Evolutionary conservation across 2,329 filamentous ascomycete genomes (phyloP).

Genomic region (Simplicillium sp.): DNA sequence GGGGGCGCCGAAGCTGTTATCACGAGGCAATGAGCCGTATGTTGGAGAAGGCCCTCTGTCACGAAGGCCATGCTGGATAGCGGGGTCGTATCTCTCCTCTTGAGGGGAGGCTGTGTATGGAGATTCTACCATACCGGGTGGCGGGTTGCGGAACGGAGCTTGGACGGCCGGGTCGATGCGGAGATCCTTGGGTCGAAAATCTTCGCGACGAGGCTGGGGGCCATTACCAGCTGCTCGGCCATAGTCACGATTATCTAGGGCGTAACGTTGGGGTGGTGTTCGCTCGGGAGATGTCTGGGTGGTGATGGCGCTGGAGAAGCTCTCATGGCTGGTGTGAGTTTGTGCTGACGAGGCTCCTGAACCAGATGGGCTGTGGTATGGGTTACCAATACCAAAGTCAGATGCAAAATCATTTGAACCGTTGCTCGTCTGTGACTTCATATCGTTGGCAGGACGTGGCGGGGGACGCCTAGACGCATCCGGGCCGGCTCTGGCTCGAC

Average conservation of each 20-base stretch:
- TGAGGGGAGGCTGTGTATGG: slow-evolving; percentile 16
- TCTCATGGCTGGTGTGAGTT: slow-evolving; percentile 43
- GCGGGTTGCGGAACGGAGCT: slow-evolving; percentile 11
- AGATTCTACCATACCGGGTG: slow-evolving; percentile 16
- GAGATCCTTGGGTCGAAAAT: slow-evolving; percentile 15
- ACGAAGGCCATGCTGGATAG: slow-evolving; percentile 12
- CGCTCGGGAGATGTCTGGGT: slow-evolving; percentile 17
- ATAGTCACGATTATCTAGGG: not conserved
- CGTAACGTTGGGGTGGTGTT: slow-evolving; percentile 23
- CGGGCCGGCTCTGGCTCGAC: slow-evolving; percentile 25
- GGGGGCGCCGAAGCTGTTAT: slow-evolving; percentile 7
- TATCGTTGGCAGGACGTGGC: slow-evolving; percentile 35
- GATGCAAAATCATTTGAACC: slow-evolving; percentile 44
- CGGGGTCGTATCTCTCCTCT: slow-evolving; percentile 12
- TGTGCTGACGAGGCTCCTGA: slow-evolving; percentile 59
- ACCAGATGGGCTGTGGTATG: slow-evolving; percentile 54
- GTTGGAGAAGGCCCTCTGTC: not conserved
- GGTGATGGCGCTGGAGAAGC: slow-evolving; percentile 52
- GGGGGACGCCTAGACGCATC: slow-evolving; percentile 43
- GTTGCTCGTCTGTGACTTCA: slow-evolving; percentile 28
- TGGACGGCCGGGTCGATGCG: slow-evolving; percentile 23
- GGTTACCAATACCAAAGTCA: slow-evolving; percentile 52
- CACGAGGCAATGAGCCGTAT: slow-evolving; percentile 4
- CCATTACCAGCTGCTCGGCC: not conserved
- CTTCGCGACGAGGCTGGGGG: slow-evolving; percentile 11